Conservation (phyloP, 192 early-diverging fungal genomes). For the Cetraspora pellucida region DNA sequence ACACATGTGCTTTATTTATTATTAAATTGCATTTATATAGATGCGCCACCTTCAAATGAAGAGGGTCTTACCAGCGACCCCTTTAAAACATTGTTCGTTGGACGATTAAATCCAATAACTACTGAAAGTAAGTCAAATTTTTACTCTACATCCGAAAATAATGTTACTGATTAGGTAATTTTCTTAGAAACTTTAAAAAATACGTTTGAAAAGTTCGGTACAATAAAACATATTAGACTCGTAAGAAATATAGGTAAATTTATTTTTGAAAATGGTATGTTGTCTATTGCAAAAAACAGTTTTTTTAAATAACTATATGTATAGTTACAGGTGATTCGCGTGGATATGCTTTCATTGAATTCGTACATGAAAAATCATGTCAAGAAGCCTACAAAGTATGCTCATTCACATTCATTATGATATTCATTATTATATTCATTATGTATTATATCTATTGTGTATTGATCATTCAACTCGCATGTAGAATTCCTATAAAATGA, state of each 20-base stretch:
- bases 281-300: not conserved
- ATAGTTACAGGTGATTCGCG: constrained; percentile 42
- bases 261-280: not conserved
- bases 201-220: constrained; percentile 39
- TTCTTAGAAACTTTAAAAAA: constrained; percentile 34
- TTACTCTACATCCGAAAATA: no score
- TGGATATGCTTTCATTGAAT: constrained; percentile 47
- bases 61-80: constrained; percentile 34
- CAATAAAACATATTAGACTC: constrained; percentile 27
- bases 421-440: no score
- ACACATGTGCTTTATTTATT: not conserved
- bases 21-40: constrained; percentile 21
- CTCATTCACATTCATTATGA: no score
- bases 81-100: constrained; percentile 43
- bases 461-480: no score
- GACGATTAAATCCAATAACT: constrained; percentile 42
- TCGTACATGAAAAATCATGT: constrained; percentile 27
- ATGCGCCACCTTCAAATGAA: constrained; percentile 28
- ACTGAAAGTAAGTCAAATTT: constrained; percentile 37
- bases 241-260: constrained; percentile 37
- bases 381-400: constrained; percentile 39
- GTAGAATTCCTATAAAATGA: constrained; percentile 30
- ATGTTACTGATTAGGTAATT: no score
- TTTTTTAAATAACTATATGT: not conserved
- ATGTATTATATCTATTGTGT: no score